phyloP scores from a whole-genome alignment of 2,329 filamentous ascomycete species.

The Diplodia corticola region DNA sequence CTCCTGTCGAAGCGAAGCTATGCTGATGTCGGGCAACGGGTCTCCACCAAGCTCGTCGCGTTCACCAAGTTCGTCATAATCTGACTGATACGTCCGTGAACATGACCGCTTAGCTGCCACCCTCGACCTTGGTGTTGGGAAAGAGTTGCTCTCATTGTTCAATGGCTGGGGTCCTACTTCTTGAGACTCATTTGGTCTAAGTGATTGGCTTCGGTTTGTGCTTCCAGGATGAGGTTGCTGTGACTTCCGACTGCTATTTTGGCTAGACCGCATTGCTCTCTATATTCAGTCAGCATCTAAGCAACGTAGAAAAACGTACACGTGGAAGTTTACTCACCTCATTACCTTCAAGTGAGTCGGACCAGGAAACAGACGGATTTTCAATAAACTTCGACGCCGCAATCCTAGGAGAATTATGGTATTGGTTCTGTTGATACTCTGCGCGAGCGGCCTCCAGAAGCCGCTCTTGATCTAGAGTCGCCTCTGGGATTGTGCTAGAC shows the following conservation, averaged over 20 bases:
- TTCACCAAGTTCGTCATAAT: not conserved
- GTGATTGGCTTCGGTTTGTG: not conserved
- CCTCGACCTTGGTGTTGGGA: not conserved
- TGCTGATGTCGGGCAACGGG: constrained; percentile 23
- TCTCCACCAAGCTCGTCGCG: constrained; percentile 24
- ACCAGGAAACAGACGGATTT: constrained; percentile 40
- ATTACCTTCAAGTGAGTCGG: constrained; percentile 30
- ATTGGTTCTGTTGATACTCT: constrained; percentile 29
- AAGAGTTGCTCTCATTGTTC: not conserved
- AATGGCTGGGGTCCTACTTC: not conserved
- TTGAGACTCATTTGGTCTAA: not conserved
- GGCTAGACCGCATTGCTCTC: not conserved
- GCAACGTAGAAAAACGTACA: not conserved
- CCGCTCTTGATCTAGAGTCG: constrained; percentile 43
- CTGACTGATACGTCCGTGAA: not conserved
- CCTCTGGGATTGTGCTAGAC: constrained; percentile 47
- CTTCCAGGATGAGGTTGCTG: not conserved
- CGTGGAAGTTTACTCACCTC: not conserved
- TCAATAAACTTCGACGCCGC: constrained; percentile 26
- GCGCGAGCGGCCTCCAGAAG: constrained; percentile 39
- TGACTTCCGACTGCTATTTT: not conserved
- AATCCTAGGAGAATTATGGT: constrained; percentile 5
- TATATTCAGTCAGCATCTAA: not conserved
- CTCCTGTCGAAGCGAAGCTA: not conserved
- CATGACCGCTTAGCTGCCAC: not conserved